Conservation (phyloP, 1,284 basidiomycete species). For the Prillingera fragicola region DNA sequence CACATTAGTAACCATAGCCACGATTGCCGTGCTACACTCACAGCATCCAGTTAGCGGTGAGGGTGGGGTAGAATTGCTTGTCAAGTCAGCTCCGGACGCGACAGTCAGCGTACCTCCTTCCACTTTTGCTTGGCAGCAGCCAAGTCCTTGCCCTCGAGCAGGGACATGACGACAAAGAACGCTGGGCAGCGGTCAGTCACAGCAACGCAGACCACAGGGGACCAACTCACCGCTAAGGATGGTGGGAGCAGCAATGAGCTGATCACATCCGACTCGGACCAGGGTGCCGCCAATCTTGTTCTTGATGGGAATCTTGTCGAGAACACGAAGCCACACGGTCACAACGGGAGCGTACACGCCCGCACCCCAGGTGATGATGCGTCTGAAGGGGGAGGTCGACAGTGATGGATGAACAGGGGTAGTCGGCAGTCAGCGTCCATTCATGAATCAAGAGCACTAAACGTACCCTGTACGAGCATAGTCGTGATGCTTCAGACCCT, state of each 20-base stretch:
- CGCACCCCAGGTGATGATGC: slow-evolving; percentile 47
- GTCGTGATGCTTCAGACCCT: slow-evolving; percentile 45
- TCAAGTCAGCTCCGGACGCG: no score
- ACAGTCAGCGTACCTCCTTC: slow-evolving; percentile 25
- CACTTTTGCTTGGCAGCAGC: slow-evolving; percentile 46
- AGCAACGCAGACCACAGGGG: background rate
- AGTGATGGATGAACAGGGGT: background rate
- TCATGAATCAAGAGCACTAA: background rate
- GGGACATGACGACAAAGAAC: slow-evolving; percentile 51
- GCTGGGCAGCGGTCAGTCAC: slow-evolving; percentile 22
- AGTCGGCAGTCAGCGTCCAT: background rate
- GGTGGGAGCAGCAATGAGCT: slow-evolving; percentile 49
- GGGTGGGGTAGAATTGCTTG: slow-evolving; percentile 38
- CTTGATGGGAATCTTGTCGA: slow-evolving; percentile 41
- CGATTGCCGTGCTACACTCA: slow-evolving; percentile 19
- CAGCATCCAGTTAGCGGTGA: slow-evolving; percentile 46
- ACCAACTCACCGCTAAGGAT: slow-evolving; percentile 36
- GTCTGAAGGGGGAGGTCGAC: slow-evolving; percentile 23
- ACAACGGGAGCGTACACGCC: slow-evolving; percentile 48
- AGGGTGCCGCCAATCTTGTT: slow-evolving; percentile 34
- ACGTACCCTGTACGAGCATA: slow-evolving; percentile 47
- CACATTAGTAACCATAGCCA: slow-evolving; percentile 6
- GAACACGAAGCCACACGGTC: slow-evolving; percentile 42
- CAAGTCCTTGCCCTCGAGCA: slow-evolving; percentile 49
- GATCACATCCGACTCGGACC: slow-evolving; percentile 46